Percentiles rank a stretch among this genome's conserved stretches.
These are phyloP conservation scores for Colletotrichum siamense DNA, from an alignment of 2,329 filamentous ascomycete species.

Conservation along the genomic window DNA sequence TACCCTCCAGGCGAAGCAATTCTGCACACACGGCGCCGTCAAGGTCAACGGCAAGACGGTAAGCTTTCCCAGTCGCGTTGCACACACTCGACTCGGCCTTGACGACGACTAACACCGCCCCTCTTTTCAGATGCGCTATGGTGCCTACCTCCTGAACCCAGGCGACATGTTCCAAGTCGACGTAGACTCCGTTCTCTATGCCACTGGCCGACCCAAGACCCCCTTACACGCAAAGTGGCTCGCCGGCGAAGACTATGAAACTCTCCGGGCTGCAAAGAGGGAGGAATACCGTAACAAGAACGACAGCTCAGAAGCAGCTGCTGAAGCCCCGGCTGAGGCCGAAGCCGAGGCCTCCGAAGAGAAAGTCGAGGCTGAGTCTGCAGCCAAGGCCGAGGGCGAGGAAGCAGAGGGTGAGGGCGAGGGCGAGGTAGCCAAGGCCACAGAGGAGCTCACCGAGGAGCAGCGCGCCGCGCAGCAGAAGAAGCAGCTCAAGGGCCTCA, in stretches of 20 bases:
- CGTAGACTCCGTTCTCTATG: constrained; percentile 84
- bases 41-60: constrained; percentile 98
- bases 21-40: constrained; percentile 90
- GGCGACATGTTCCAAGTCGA: constrained; percentile 99
- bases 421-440: constrained; percentile 18
- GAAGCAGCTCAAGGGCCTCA: constrained; percentile 53
- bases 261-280: constrained; percentile 29
- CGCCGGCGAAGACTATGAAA: constrained; percentile 28
- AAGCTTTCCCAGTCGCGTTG: constrained; percentile 25
- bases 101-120: not conserved
- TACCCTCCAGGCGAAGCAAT: constrained; percentile 89
- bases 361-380: not conserved
- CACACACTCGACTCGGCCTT: not conserved
- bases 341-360: constrained; percentile 2
- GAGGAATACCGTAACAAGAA: not conserved
- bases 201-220: constrained; percentile 78
- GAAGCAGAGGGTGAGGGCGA: constrained; percentile 23
- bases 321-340: not conserved
- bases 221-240: constrained; percentile 18
- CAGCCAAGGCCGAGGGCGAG: constrained; percentile 23
- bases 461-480: constrained; percentile 35
- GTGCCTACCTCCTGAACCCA: constrained; percentile 92
- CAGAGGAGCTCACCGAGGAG: constrained; percentile 28
- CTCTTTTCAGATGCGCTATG: constrained; percentile 77
- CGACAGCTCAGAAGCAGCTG: not conserved